Percentiles rank a stretch among this genome's conserved stretches.
Evolutionary conservation across 306 rosid species (phyloP).

Genomic region (Rubus parviflorus): DNA sequence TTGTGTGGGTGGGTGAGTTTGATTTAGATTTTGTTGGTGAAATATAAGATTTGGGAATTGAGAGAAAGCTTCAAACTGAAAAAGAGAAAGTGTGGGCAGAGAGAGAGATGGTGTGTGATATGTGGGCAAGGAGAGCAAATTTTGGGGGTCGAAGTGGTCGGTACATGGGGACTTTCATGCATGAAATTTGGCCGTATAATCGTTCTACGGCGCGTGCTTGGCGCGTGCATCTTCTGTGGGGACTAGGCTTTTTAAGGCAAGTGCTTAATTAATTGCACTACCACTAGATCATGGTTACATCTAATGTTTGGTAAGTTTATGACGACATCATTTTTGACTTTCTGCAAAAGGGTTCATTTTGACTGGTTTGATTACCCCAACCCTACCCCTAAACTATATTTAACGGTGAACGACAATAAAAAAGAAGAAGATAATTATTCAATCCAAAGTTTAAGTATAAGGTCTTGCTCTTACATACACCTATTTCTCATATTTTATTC

Average conservation of each 20-base stretch:
- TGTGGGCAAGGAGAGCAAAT: not conserved
- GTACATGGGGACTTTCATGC: slow-evolving; percentile 41
- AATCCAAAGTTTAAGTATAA: not conserved
- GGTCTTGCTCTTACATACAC: not conserved
- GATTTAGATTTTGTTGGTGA: not conserved
- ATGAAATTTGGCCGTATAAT: slow-evolving; percentile 58
- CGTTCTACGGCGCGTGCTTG: slow-evolving; percentile 41
- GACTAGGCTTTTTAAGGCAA: not conserved
- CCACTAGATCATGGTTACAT: not conserved
- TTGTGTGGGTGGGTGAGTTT: not conserved
- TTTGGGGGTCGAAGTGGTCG: slow-evolving; percentile 19
- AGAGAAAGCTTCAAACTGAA: slow-evolving; percentile 16
- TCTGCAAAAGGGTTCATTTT: not conserved
- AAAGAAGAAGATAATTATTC: no score
- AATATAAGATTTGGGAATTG: not conserved
- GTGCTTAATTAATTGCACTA: not conserved
- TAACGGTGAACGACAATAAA: no score
- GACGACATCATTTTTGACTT: not conserved
- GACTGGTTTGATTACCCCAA: not conserved
- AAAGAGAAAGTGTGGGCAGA: not conserved
- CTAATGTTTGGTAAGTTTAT: not conserved
- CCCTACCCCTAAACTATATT: not conserved
- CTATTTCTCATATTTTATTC: not conserved
- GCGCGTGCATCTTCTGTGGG: not conserved
- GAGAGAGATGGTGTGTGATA: not conserved